Evolutionary conservation across 2,329 filamentous ascomycete species (phyloP).

Genomic region (Penicillium vulpinum): DNA sequence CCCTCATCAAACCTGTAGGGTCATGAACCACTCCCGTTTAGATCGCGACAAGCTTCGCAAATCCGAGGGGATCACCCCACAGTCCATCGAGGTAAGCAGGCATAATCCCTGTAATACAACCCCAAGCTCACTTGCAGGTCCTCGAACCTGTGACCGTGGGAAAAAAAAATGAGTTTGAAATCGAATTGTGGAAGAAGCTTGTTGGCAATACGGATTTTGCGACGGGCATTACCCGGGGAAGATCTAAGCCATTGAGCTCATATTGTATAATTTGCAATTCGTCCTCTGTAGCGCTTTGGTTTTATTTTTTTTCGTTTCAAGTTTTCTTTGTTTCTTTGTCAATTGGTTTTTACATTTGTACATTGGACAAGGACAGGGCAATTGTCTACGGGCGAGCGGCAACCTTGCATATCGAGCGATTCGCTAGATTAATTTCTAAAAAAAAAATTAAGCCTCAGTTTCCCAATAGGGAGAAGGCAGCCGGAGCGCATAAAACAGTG

Average conservation of each 20-base stretch:
- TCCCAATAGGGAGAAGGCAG: neutral
- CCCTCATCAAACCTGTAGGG: neutral
- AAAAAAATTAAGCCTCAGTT: too few relatives aligned
- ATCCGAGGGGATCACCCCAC: slow-evolving; percentile 7
- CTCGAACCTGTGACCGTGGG: slow-evolving; percentile 1
- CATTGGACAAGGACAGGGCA: neutral
- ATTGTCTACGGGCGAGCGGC: neutral
- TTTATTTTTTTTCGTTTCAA: too few relatives aligned
- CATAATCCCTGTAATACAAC: slow-evolving; percentile 5
- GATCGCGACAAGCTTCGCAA: slow-evolving; percentile 11
- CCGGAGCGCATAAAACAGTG: neutral
- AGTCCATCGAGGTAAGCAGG: neutral
- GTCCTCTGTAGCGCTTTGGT: neutral
- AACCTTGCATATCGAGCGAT: neutral
- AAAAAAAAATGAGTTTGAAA: neutral
- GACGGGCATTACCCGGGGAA: neutral
- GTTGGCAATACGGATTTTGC: slow-evolving; percentile 6
- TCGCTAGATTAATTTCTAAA: neutral
- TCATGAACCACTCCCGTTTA: slow-evolving; percentile 4
- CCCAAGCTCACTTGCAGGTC: neutral
- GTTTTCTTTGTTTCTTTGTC: neutral
- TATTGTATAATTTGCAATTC: neutral
- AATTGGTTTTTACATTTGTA: neutral
- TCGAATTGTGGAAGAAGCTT: slow-evolving; percentile 7
- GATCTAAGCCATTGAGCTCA: neutral